Evolutionary conservation across 1,139 yeast genomes (phyloP).

Genomic region (Barnettozyma hawaiiensis): DNA sequence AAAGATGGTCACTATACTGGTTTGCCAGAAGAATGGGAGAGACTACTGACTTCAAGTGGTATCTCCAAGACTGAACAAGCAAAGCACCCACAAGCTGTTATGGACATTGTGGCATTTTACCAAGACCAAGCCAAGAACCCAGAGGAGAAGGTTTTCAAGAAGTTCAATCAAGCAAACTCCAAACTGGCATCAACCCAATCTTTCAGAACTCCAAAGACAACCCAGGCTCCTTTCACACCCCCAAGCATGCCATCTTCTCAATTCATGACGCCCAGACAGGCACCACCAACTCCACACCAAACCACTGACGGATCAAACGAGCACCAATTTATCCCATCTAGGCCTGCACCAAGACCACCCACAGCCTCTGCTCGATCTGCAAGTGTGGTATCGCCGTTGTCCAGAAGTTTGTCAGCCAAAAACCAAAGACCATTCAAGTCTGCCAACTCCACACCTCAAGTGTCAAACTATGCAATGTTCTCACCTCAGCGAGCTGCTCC

Average conservation of each 20-base stretch:
- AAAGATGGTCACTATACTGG: slow-evolving; percentile 82
- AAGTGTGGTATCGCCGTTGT: slow-evolving; percentile 25
- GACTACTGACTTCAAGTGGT: slow-evolving; percentile 76
- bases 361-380: slow-evolving; percentile 19
- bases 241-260: slow-evolving; percentile 18
- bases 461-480: slow-evolving; percentile 11
- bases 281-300: slow-evolving; percentile 11
- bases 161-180: slow-evolving; percentile 44
- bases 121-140: slow-evolving; percentile 62
- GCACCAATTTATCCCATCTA: slow-evolving; percentile 52
- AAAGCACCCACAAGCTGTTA: slow-evolving; percentile 89
- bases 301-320: slow-evolving; percentile 28
- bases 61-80: slow-evolving; percentile 80
- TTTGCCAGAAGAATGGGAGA: slow-evolving; percentile 89
- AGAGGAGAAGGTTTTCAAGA: slow-evolving; percentile 68
- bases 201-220: slow-evolving; percentile 29
- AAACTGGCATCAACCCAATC: slow-evolving; percentile 26
- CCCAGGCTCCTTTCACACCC: slow-evolving; percentile 27
- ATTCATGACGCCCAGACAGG: slow-evolving; percentile 25
- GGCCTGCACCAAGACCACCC: slow-evolving; percentile 63
- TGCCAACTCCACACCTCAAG: slow-evolving; percentile 17
- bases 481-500: slow-evolving; percentile 29
- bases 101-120: slow-evolving; percentile 86
- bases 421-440: slow-evolving; percentile 14
- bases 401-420: slow-evolving; percentile 16